Evolutionary conservation across 176 grass and related monocot genomes (phyloP).

Genomic region (Oryza officinalis): DNA sequence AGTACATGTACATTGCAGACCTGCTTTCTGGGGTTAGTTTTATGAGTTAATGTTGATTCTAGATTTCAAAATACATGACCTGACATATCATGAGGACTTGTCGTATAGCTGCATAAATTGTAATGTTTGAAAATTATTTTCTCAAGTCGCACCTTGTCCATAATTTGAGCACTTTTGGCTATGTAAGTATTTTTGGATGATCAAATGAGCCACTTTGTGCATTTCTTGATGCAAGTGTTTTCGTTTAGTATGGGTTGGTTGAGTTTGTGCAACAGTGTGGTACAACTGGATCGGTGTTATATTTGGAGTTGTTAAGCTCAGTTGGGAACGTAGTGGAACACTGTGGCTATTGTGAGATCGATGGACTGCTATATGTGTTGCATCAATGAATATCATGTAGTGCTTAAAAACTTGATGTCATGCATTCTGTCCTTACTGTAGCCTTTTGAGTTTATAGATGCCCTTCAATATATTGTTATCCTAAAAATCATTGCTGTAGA

Average conservation of each 20-base stretch:
- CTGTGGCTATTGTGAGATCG: neutral
- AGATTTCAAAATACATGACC: neutral
- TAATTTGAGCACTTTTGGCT: neutral
- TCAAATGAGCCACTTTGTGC: neutral
- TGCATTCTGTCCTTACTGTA: neutral
- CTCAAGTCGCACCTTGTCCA: neutral
- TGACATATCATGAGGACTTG: neutral
- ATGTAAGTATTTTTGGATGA: neutral
- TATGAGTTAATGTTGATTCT: neutral
- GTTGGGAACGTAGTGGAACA: slow-evolving; percentile 8
- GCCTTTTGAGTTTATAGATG: neutral
- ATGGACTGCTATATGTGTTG: neutral
- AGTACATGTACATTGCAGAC: neutral
- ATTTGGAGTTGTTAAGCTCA: neutral
- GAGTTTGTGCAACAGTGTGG: neutral
- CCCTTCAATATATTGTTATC: neutral
- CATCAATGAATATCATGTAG: neutral
- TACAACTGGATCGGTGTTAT: neutral
- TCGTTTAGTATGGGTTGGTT: slow-evolving; percentile 4
- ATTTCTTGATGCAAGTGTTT: neutral
- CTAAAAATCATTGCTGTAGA: neutral
- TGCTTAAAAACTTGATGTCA: neutral
- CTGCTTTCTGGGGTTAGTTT: neutral
- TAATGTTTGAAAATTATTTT: neutral
- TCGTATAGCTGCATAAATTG: neutral